A percentile compares a stretch with the other conserved stretches of the same genome.
These are phyloP conservation scores for Arthroderma sp. DNA, from an alignment of 2,329 filamentous ascomycete genomes.

Conservation along the genomic window DNA sequence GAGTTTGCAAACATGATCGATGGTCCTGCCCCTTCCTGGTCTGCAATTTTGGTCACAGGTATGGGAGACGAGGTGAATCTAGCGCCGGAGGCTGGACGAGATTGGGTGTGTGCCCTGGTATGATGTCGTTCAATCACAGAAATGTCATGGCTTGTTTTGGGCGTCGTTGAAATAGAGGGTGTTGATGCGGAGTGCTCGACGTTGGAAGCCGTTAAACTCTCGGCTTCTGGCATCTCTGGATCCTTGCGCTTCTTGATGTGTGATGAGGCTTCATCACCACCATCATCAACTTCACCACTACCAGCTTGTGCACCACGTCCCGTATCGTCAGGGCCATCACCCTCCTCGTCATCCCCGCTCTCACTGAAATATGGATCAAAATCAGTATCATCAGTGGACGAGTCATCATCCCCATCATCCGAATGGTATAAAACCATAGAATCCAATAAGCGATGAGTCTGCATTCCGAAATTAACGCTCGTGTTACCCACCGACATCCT, in stretches of 20 bases:
- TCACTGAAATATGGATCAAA: conserved; percentile 29
- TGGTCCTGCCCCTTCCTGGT: conserved; percentile 51
- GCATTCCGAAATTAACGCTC: conserved; percentile 58
- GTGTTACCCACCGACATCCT: conserved; percentile 39
- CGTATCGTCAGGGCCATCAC: conserved; percentile 3
- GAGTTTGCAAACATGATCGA: conserved; percentile 61
- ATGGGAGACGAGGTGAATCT: conserved; percentile 59
- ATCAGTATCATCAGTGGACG: conserved; percentile 27
- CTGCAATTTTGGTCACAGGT: conserved; percentile 54
- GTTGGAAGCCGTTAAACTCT: no score
- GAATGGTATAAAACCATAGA: conserved; percentile 43
- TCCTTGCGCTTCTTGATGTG: no score
- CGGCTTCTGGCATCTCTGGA: no score
- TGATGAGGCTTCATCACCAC: no score
- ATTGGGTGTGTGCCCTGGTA: no score
- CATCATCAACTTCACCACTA: no score
- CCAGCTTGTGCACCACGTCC: not conserved
- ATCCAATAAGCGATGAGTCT: conserved; percentile 57
- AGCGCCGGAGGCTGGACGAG: conserved; percentile 22
- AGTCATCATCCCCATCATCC: conserved; percentile 32
- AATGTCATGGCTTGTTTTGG: no score
- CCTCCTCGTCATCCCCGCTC: conserved; percentile 18
- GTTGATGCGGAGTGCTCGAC: not conserved
- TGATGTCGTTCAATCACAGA: no score
- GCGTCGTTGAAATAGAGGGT: not conserved